Percentiles rank a stretch among this genome's conserved stretches.
Conservation (phyloP, 2,329 filamentous ascomycete genomes). For the Diaporthe destruens region DNA sequence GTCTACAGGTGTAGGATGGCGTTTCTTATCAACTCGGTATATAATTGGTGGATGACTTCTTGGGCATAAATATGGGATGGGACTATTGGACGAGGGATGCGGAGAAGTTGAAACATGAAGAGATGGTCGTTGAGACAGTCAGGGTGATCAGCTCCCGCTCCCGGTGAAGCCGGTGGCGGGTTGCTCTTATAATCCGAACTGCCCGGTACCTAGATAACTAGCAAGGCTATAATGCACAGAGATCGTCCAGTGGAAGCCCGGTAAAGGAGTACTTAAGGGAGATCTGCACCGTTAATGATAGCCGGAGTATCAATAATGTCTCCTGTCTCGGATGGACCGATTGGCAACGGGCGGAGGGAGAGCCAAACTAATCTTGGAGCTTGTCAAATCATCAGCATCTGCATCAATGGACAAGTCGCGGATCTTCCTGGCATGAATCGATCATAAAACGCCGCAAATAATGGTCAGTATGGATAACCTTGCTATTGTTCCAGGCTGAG, state of each 20-base stretch:
- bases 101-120: constrained; percentile 26
- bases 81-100: constrained; percentile 8
- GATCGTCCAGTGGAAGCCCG: too few species aligned
- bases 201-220: neutral
- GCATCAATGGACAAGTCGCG: too few species aligned
- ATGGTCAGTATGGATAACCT: too few species aligned
- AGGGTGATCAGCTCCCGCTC: constrained; percentile 1
- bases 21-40: neutral
- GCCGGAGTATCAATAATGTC: neutral
- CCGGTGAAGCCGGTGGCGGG: constrained; percentile 12
- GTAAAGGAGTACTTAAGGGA: neutral
- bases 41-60: neutral
- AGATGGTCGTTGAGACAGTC: constrained; percentile 14
- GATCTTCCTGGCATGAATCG: too few species aligned
- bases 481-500: too few species aligned
- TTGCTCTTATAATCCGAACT: neutral
- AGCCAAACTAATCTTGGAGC: neutral
- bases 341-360: neutral
- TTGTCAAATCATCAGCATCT: neutral
- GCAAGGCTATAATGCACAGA: neutral
- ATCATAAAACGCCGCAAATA: too few species aligned
- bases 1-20: too few species aligned
- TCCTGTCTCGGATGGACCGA: neutral
- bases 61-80: neutral
- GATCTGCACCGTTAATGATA: too few species aligned